These are phyloP conservation scores for Vicia faba DNA, from an alignment of 306 rosid genomes.

Conservation along the genomic window DNA sequence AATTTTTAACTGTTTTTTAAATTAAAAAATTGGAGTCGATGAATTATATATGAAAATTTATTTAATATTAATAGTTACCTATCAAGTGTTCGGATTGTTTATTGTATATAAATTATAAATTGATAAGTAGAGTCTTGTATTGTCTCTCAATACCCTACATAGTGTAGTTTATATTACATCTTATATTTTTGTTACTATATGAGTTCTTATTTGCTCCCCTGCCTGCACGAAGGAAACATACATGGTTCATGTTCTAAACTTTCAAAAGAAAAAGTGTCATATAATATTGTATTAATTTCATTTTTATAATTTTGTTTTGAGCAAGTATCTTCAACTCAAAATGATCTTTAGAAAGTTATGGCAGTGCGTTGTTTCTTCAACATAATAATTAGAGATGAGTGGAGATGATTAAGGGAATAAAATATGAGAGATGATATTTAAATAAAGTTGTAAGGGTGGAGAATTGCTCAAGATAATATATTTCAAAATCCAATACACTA, in stretches of 20 bases:
- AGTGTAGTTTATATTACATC: not conserved
- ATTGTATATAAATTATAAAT: slow-evolving; percentile 2
- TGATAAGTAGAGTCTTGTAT: slow-evolving; percentile 26
- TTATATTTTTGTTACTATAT: slow-evolving; percentile 4
- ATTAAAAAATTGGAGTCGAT: no score
- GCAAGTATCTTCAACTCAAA: not conserved
- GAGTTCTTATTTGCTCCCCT: slow-evolving; percentile 51
- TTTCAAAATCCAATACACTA: not conserved
- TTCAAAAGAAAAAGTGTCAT: slow-evolving; percentile 25
- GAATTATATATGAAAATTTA: no score
- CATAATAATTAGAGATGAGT: slow-evolving; percentile 27
- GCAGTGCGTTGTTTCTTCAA: slow-evolving; percentile 21
- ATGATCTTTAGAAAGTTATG: slow-evolving; percentile 17
- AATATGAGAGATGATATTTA: not conserved
- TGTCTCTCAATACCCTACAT: slow-evolving; percentile 41
- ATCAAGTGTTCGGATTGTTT: slow-evolving; percentile 15
- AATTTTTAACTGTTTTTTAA: no score
- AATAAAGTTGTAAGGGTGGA: no score
- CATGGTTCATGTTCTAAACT: slow-evolving; percentile 9
- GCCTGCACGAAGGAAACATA: slow-evolving; percentile 57
- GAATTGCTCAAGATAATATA: slow-evolving; percentile 26
- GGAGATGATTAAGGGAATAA: slow-evolving; percentile 28
- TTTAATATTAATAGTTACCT: not conserved
- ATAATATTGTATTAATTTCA: slow-evolving; percentile 16
- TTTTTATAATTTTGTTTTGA: not conserved